Conservation (phyloP, 2,329 filamentous ascomycete genomes). For the Ophiostoma sp. region DNA sequence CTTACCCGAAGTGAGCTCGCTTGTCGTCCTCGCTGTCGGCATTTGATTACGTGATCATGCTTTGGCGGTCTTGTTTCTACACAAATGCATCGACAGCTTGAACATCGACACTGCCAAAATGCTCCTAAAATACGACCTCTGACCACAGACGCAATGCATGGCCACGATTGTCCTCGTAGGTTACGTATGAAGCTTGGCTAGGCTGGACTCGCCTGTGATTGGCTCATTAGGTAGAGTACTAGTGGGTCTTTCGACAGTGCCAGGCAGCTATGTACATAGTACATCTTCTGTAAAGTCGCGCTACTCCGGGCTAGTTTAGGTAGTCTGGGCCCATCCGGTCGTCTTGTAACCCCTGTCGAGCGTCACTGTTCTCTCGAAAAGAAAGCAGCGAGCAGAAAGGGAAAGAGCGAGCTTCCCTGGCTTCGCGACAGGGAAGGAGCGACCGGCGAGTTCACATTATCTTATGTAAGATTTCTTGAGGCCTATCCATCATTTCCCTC, state of each 20-base stretch:
- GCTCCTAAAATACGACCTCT: not conserved
- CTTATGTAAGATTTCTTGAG: not conserved
- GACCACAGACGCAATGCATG: not conserved
- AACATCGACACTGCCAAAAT: not conserved
- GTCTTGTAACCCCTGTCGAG: slow-evolving; percentile 2
- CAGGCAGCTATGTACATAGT: not conserved
- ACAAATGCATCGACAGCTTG: not conserved
- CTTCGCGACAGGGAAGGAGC: slow-evolving; percentile 22
- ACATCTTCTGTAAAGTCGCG: not conserved
- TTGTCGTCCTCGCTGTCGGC: too few relatives aligned
- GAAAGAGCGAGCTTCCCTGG: slow-evolving; percentile 17
- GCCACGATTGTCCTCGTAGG: not conserved
- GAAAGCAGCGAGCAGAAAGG: not conserved
- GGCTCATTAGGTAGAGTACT: not conserved
- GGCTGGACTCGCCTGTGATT: not conserved
- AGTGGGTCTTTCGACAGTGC: not conserved
- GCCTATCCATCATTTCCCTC: not conserved
- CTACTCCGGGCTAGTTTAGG: not conserved
- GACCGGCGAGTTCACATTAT: not conserved
- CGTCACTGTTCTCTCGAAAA: not conserved
- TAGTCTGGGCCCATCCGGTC: slow-evolving; percentile 5
- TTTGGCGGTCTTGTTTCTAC: not conserved
- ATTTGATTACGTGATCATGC: not conserved
- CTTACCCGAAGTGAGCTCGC: not conserved
- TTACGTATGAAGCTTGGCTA: not conserved